A percentile compares a stretch with the other conserved stretches of the same genome.
phyloP scores from a whole-genome alignment of 305 asterid species.

The Fraxinus platypoda region DNA sequence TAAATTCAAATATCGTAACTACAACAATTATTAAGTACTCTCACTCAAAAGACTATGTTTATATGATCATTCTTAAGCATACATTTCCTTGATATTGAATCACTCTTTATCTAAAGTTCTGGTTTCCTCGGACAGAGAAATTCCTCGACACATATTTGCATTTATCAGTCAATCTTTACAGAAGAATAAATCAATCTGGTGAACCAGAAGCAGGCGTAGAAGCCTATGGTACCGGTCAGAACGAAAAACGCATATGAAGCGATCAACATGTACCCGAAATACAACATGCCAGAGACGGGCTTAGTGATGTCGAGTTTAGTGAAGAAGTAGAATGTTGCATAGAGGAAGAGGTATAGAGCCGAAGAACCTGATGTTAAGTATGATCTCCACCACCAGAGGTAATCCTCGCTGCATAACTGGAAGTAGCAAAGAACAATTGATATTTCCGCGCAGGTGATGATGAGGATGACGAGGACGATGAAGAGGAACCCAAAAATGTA shows the following conservation, averaged over 20 bases:
- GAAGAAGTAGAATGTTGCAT: conserved; percentile 71
- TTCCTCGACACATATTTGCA: neutral
- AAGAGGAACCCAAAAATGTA: conserved; percentile 72
- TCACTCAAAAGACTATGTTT: neutral
- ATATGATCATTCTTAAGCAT: conserved; percentile 16
- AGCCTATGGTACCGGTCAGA: conserved; percentile 68
- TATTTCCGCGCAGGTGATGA: conserved; percentile 69
- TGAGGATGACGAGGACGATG: conserved; percentile 58
- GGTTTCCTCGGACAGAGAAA: neutral
- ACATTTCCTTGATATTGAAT: neutral
- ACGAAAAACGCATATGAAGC: conserved; percentile 66
- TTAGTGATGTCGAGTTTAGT: conserved; percentile 69
- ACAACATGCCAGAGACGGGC: conserved; percentile 62
- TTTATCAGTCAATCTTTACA: conserved; percentile 60
- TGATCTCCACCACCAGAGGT: conserved; percentile 83
- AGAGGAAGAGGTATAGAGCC: conserved; percentile 66
- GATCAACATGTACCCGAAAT: conserved; percentile 70
- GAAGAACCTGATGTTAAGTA: conserved; percentile 70
- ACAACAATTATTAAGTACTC: neutral
- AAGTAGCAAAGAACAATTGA: conserved; percentile 66
- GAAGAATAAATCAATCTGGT: conserved; percentile 71
- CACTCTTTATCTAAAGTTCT: neutral
- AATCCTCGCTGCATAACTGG: conserved; percentile 73
- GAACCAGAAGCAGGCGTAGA: conserved; percentile 71
- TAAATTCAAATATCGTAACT: conserved; percentile 9